phyloP scores from a whole-genome alignment of 2,329 filamentous ascomycete genomes.

The Colletotrichum truncatum region DNA sequence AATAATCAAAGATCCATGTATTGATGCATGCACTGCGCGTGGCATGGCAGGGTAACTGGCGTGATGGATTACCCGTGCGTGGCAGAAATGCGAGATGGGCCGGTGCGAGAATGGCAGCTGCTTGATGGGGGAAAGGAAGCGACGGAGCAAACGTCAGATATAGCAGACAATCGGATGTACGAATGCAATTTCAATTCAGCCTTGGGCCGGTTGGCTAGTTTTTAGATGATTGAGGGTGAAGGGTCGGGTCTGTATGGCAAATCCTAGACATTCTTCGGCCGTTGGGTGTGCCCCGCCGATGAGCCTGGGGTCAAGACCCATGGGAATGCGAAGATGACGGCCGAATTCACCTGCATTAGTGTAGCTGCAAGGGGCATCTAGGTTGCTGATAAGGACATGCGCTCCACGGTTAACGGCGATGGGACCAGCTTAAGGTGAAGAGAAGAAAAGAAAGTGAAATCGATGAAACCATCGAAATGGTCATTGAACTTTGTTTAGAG shows the following conservation, averaged over 20 bases:
- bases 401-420: not conserved
- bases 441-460: not conserved
- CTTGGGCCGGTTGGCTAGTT: constrained; percentile 6
- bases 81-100: not conserved
- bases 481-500: not conserved
- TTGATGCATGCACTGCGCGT: constrained; percentile 8
- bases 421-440: not conserved
- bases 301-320: not conserved
- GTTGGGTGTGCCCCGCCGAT: not conserved
- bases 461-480: not conserved
- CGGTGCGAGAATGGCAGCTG: constrained; percentile 6
- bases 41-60: not conserved
- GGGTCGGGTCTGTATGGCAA: not conserved
- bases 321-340: not conserved
- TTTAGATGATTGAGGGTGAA: not conserved
- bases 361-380: constrained; percentile 21
- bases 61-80: not conserved
- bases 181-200: not conserved
- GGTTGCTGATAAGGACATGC: constrained; percentile 15
- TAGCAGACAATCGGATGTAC: not conserved
- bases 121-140: constrained; percentile 10
- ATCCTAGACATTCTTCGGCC: not conserved
- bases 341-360: constrained; percentile 24
- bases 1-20: not conserved
- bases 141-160: not conserved